Base-by-base conservation (phyloP, 352 stramenopile genomes). In the Phytophthora pinifolia region DNA sequence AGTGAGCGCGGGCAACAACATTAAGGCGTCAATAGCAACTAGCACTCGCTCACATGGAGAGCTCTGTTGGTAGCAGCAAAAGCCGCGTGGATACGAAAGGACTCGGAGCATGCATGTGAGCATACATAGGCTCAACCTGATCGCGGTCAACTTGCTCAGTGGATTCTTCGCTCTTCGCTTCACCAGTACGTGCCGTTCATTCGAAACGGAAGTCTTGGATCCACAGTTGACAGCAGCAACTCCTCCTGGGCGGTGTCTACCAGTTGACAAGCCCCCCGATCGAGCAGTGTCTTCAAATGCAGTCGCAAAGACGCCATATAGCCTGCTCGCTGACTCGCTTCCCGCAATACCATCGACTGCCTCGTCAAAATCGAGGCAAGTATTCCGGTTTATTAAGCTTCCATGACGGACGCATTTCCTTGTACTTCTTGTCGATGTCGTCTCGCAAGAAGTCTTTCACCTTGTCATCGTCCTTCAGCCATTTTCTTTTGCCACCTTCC, bases 221-320 rank as follows among this genome's bases (percentile, higher is more conserved):
- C 59, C 13, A 57, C 52, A 54, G 63, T 55, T 6, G n/a, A 36
- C 15, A 65, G 54, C 17, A 62, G 8, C 20, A 36, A 48, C 36
- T 62, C 54, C 38, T 71, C 46, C 35, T 46, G 14, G 9, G 49
- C 62, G 34, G 55, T 61, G 56, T 67, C 51, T 25, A 46, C 60
- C 60, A 63, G 60, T 30, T 36, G 25, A 34, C 60, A 64, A 13
- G 51, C 32, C 25, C 32, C 59, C 33, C 54, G 36, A 54, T 69
- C 53, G 7, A 73, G 32, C 64, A 66, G 49, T n/a, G 44, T 17
- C 64, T 41, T 66, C 30, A 73, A 60, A 54, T 73, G 59, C 42
- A 36, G 39, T 27, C 33, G 35, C 44, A 73, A 62, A 39, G 69
- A 73, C 59, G 34, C 59, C 59, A 66, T 66, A 39, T 62, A 73